Base-by-base conservation (phyloP, 1,284 basidiomycete species). In the Ceratobasidium theobromae region DNA sequence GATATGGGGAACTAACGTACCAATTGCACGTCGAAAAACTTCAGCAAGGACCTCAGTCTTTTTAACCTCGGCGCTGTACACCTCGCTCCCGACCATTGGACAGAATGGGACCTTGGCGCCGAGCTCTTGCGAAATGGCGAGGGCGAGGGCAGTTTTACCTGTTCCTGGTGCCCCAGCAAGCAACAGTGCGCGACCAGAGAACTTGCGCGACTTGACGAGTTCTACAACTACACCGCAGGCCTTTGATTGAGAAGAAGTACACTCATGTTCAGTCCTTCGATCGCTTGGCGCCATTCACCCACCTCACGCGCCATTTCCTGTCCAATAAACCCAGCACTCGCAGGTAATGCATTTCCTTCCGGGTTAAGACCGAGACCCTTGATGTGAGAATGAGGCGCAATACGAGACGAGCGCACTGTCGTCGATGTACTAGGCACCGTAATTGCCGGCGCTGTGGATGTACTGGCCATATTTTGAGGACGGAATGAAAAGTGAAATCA, bases 11-110 rank as follows among this genome's bases (percentile, higher is more conserved):
- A 40, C 41, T 60, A 65, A 80, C 89, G 74, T 75, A 94, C 95
- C 96, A 68, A 99, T 99, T 9, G 97, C 95, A 71, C 96, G 81
- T 67, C 96, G 83, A 78, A 99, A 99, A 57, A 88, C 87, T 77
- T 98, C 95, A 68, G 95, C 93, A n/a, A 99, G 80, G 1, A 98
- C 95, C 76, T 99, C 96, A 0, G 96, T 99, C 84, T 99, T 99
- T 81, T 98, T 99, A 65, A 99, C 95, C 77, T 99, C 96, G 8
- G 92, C 88, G 60, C 90, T 93, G 77, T 97, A 99, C 69, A 99
- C 96, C 77, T 99, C 96, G 4, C 88, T 92, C 0, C 95, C 97
- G 25, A 98, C 96, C 91, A 98, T 97, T 0, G 95, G 94, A 75
- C 96, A 98, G 77, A 99, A 99, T 0, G 96, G 96, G 0, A 98